Conservation (phyloP, 345 rosid species). For the Populus alba region DNA sequence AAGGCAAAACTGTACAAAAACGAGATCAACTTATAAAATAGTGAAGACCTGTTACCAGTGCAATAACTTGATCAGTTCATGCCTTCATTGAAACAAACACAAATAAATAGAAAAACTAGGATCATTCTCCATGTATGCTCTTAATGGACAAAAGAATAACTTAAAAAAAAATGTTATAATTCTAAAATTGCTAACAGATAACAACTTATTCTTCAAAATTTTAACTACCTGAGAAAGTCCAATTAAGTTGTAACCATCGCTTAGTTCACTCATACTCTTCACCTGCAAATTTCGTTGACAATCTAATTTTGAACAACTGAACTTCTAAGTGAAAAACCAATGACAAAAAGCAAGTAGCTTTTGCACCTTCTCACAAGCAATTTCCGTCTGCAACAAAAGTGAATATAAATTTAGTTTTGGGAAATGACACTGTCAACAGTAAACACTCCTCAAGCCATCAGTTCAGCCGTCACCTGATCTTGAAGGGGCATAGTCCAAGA, state of each 20-base stretch:
- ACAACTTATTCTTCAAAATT: neutral
- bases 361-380: slow-evolving; percentile 82
- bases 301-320: slow-evolving; percentile 4
- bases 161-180: neutral
- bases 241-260: slow-evolving; percentile 66
- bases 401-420: neutral
- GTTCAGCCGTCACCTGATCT: slow-evolving; percentile 53
- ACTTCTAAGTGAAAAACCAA: slow-evolving; percentile 1
- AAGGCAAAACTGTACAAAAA: neutral
- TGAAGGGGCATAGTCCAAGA: slow-evolving; percentile 86
- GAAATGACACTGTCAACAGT: slow-evolving; percentile 3
- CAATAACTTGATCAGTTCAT: neutral
- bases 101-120: neutral
- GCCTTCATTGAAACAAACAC: neutral
- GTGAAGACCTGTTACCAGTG: neutral
- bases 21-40: neutral
- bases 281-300: slow-evolving; percentile 41
- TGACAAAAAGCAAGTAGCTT: slow-evolving; percentile 8
- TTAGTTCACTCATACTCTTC: slow-evolving; percentile 67
- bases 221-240: slow-evolving; percentile 81
- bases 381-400: slow-evolving; percentile 56
- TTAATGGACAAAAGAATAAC: neutral
- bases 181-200: neutral
- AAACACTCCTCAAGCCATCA: slow-evolving; percentile 1
- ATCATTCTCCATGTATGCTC: neutral